These are phyloP conservation scores for Periconia macrospinosa DNA, from an alignment of 2,329 filamentous ascomycete species.

Conservation along the genomic window DNA sequence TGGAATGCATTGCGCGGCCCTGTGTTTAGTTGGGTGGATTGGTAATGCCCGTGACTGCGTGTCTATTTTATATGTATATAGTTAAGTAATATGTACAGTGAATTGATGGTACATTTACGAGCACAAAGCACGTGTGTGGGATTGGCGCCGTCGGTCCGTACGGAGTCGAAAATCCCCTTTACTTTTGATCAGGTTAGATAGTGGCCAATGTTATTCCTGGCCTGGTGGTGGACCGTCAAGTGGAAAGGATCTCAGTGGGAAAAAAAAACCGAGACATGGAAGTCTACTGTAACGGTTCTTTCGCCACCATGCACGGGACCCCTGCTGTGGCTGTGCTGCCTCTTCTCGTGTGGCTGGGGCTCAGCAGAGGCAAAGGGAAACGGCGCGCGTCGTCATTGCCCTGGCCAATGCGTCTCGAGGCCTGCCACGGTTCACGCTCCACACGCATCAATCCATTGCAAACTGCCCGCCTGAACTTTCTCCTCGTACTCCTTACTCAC, in stretches of 20 bases:
- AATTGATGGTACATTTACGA: too few species aligned
- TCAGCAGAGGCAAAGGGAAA: too few species aligned
- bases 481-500: neutral
- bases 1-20: constrained; percentile 45
- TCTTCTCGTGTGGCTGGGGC: neutral
- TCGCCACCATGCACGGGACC: neutral
- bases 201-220: too few species aligned
- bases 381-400: neutral
- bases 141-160: too few species aligned
- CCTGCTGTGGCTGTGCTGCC: neutral
- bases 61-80: too few species aligned
- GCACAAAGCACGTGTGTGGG: too few species aligned
- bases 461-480: neutral
- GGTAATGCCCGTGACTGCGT: too few species aligned
- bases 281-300: neutral
- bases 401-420: neutral
- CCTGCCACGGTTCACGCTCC: neutral
- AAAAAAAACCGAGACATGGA: neutral
- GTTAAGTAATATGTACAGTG: too few species aligned
- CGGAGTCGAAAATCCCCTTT: too few species aligned
- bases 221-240: too few species aligned
- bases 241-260: neutral
- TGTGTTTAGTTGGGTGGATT: neutral
- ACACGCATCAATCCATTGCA: neutral
- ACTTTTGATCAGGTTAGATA: too few species aligned